Percentiles rank a stretch among this genome's conserved stretches.
Conservation (phyloP, 352 stramenopile genomes). For the Globisporangium ultimum region DNA sequence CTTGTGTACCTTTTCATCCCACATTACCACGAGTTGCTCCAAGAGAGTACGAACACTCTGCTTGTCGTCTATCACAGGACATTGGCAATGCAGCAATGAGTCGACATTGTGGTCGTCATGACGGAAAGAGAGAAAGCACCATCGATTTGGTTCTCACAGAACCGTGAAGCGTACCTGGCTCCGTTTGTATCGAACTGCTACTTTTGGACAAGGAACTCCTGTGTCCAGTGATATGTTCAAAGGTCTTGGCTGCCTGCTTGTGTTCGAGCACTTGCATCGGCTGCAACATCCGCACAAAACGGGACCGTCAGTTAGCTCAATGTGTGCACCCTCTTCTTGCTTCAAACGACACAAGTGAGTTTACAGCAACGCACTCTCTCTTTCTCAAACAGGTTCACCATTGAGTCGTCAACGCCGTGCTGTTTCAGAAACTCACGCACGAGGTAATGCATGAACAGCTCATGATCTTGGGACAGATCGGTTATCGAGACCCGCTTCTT, state of each 20-base stretch:
- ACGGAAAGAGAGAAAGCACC: neutral
- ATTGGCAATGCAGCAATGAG: neutral
- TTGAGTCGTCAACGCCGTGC: slow-evolving; percentile 26
- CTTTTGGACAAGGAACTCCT: slow-evolving; percentile 11
- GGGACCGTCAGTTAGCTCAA: neutral
- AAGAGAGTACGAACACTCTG: slow-evolving; percentile 5
- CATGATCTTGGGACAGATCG: slow-evolving; percentile 7
- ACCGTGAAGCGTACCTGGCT: neutral
- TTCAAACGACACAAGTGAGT: neutral
- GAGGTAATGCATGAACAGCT: slow-evolving; percentile 44
- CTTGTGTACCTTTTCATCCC: slow-evolving; percentile 14
- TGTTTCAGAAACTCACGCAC: slow-evolving; percentile 59
- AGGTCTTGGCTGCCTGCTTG: slow-evolving; percentile 13
- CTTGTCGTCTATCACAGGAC: neutral
- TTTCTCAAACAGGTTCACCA: slow-evolving; percentile 40
- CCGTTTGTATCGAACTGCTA: slow-evolving; percentile 10
- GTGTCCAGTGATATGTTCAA: slow-evolving; percentile 8
- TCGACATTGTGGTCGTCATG: neutral
- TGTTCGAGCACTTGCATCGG: slow-evolving; percentile 5
- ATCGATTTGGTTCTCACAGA: neutral
- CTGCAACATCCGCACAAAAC: neutral
- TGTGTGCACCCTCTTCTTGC: too few relatives aligned
- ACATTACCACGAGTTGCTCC: slow-evolving; percentile 13
- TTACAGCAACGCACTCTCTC: slow-evolving; percentile 28
- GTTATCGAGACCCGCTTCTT: slow-evolving; percentile 10